A percentile compares a stretch with the other conserved stretches of the same genome.
Evolutionary conservation across 768 basidiomycete species (phyloP).

Genomic region (Amanita pallidorosea): DNA sequence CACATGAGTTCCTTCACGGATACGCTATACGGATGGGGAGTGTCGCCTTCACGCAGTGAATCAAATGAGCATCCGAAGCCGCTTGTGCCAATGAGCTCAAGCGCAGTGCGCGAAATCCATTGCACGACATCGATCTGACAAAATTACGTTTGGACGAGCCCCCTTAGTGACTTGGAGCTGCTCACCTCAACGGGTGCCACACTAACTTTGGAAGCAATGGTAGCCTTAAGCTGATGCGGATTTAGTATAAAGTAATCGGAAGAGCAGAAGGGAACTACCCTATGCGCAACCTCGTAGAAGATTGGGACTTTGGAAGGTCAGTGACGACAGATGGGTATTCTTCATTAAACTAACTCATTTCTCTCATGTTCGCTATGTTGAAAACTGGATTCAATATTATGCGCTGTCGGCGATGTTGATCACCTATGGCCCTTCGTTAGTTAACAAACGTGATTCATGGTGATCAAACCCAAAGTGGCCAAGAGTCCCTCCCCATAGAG

Average conservation of each 20-base stretch:
- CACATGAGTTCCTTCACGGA: slow-evolving; percentile 22
- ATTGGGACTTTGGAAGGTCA: slow-evolving; percentile 17
- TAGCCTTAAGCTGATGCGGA: neutral
- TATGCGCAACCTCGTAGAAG: slow-evolving; percentile 20
- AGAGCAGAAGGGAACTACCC: slow-evolving; percentile 10
- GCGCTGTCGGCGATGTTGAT: slow-evolving; percentile 29
- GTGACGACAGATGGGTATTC: neutral
- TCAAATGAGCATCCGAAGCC: slow-evolving; percentile 37
- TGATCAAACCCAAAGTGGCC: neutral
- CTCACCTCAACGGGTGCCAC: neutral
- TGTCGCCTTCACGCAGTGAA: slow-evolving; percentile 19
- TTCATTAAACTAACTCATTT: slow-evolving; percentile 18
- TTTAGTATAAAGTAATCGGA: neutral
- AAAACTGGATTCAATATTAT: slow-evolving; percentile 37
- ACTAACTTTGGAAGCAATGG: neutral
- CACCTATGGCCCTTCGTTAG: slow-evolving; percentile 23
- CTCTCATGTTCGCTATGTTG: slow-evolving; percentile 26
- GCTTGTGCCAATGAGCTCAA: slow-evolving; percentile 38
- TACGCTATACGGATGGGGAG: slow-evolving; percentile 19
- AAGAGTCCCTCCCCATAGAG: neutral
- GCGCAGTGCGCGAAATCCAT: slow-evolving; percentile 30
- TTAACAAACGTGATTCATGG: slow-evolving; percentile 10
- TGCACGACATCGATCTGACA: slow-evolving; percentile 20
- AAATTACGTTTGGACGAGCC: neutral
- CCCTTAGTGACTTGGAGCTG: neutral